phyloP scores from a whole-genome alignment of 2,329 filamentous ascomycete genomes.

The Phaeosphaeria sp. region DNA sequence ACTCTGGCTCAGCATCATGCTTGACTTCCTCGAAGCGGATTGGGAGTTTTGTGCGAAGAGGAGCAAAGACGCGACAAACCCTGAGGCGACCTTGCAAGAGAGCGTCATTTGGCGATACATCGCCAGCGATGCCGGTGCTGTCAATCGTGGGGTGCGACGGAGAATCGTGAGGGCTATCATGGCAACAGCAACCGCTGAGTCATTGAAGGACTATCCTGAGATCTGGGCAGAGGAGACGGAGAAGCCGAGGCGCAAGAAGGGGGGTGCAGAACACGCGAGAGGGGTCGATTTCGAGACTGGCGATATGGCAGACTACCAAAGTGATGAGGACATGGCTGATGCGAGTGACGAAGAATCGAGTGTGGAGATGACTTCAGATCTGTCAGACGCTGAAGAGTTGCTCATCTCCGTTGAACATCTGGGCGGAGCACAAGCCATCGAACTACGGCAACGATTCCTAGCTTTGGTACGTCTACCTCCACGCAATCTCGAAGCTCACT shows the following conservation, averaged over 20 bases:
- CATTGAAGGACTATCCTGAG: conserved; percentile 65
- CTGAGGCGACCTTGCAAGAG: conserved; percentile 50
- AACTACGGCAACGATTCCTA: conserved; percentile 69
- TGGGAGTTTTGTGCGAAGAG: conserved; percentile 62
- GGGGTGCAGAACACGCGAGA: conserved; percentile 64
- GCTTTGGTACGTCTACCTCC: conserved; percentile 54
- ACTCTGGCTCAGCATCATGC: conserved; percentile 78
- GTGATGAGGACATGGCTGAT: conserved; percentile 42
- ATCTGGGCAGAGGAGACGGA: conserved; percentile 72
- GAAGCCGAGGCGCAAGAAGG: conserved; percentile 53
- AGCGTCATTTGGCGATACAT: conserved; percentile 68
- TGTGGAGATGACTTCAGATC: conserved; percentile 1
- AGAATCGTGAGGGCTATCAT: conserved; percentile 72
- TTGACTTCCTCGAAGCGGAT: conserved; percentile 78
- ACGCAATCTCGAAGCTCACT: conserved; percentile 11
- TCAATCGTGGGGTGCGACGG: conserved; percentile 50
- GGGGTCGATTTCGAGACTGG: conserved; percentile 62
- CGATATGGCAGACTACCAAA: conserved; percentile 64
- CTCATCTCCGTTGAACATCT: conserved; percentile 33
- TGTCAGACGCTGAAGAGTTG: conserved; percentile 2
- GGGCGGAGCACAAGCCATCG: conserved; percentile 62
- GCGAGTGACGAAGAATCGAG: conserved; percentile 1
- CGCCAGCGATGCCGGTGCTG: conserved; percentile 50
- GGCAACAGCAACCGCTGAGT: conserved; percentile 66
- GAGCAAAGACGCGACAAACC: conserved; percentile 22